These are phyloP conservation scores for Komagataella kurtzmanii DNA, from an alignment of 805 yeast species.

Conservation along the genomic window DNA sequence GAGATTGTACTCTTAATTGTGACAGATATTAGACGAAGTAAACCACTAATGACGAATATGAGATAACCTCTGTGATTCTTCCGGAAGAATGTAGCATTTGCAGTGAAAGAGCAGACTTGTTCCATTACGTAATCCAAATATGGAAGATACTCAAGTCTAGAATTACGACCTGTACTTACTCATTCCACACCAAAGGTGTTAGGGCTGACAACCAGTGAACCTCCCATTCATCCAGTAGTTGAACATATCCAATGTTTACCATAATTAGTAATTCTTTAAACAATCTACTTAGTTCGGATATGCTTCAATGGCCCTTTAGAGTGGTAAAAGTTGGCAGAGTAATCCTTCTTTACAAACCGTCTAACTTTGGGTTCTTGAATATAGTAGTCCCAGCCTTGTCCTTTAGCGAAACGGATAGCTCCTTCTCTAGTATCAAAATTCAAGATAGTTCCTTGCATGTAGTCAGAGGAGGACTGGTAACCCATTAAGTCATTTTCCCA, in stretches of 20 bases:
- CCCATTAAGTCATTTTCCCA: slow-evolving; percentile 90
- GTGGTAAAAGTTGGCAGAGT: slow-evolving; percentile 60
- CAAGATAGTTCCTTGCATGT: slow-evolving; percentile 68
- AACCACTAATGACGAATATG: too few relatives aligned
- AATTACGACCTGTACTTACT: too few relatives aligned
- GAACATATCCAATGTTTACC: background rate
- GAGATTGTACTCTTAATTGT: too few relatives aligned
- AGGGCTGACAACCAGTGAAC: background rate
- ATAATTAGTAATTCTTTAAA: background rate
- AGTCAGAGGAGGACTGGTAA: slow-evolving; percentile 67
- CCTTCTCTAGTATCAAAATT: slow-evolving; percentile 65
- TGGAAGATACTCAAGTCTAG: too few relatives aligned
- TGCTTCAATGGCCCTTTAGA: slow-evolving; percentile 60
- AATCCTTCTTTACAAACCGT: slow-evolving; percentile 62
- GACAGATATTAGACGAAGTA: background rate
- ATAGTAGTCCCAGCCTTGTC: slow-evolving; percentile 78
- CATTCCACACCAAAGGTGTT: too few relatives aligned
- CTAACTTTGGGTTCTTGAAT: slow-evolving; percentile 73
- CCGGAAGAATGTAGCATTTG: too few relatives aligned
- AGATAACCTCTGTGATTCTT: background rate
- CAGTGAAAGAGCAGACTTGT: too few relatives aligned
- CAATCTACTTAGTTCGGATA: slow-evolving; percentile 57
- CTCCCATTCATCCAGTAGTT: background rate
- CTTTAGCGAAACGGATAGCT: slow-evolving; percentile 66
- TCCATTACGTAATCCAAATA: background rate